These are phyloP conservation scores for Sisymbrium altissimum DNA, from an alignment of 345 rosid species.

Conservation along the genomic window DNA sequence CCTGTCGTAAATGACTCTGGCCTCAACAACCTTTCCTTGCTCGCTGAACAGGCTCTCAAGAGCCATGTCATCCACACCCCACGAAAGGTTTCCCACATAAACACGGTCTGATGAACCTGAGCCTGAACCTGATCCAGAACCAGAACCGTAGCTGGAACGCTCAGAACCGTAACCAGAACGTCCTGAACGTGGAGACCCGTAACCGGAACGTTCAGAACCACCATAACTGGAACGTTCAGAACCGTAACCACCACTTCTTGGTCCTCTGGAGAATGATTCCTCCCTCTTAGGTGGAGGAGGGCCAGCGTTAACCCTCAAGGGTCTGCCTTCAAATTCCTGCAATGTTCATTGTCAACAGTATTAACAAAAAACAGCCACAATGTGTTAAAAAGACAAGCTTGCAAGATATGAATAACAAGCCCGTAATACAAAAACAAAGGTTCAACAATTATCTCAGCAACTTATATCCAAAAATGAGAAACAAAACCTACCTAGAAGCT, in stretches of 20 bases:
- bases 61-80: slow-evolving; percentile 87
- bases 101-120: slow-evolving; percentile 54
- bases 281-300: slow-evolving; percentile 78
- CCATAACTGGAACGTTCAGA: slow-evolving; percentile 26
- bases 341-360: slow-evolving; percentile 2
- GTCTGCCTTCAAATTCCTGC: slow-evolving; percentile 88
- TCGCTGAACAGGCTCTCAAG: slow-evolving; percentile 78
- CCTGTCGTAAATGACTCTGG: slow-evolving; percentile 91
- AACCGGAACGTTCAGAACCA: slow-evolving; percentile 13
- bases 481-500: too few species aligned
- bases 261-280: slow-evolving; percentile 46
- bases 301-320: slow-evolving; percentile 82
- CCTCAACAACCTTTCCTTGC: slow-evolving; percentile 83
- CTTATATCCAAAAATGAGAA: too few species aligned
- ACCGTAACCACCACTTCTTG: slow-evolving; percentile 34
- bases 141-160: slow-evolving; percentile 34
- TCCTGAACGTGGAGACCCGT: slow-evolving; percentile 9
- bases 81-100: slow-evolving; percentile 86
- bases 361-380: slow-evolving; percentile 6
- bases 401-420: neutral
- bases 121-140: slow-evolving; percentile 23
- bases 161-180: slow-evolving; percentile 22
- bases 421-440: too few species aligned
- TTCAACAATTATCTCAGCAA: too few species aligned
- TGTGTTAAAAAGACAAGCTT: neutral